These are phyloP conservation scores for Notholithocarpus densiflorus DNA, from an alignment of 306 rosid genomes.

Conservation along the genomic window DNA sequence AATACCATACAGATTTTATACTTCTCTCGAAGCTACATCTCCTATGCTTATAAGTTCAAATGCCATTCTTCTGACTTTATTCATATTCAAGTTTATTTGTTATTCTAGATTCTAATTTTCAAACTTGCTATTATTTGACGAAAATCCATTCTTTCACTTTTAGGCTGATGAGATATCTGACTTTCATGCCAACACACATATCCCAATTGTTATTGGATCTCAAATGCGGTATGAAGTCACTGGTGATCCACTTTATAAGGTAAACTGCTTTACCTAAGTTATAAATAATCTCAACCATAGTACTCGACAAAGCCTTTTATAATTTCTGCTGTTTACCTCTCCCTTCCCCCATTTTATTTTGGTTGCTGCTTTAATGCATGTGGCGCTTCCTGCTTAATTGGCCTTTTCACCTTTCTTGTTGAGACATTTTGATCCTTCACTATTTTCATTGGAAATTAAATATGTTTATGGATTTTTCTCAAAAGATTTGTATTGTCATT, in stretches of 20 bases:
- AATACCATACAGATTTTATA: too few species aligned
- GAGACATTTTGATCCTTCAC: not conserved
- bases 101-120: not conserved
- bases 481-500: slow-evolving; percentile 15
- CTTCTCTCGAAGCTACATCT: too few species aligned
- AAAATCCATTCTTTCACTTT: slow-evolving; percentile 8
- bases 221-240: slow-evolving; percentile 84
- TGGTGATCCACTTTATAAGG: slow-evolving; percentile 87
- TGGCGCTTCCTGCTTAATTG: not conserved
- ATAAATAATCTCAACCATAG: too few species aligned
- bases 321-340: not conserved
- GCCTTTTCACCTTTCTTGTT: not conserved
- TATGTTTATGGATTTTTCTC: not conserved
- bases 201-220: slow-evolving; percentile 80
- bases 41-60: not conserved
- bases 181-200: slow-evolving; percentile 80
- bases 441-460: not conserved
- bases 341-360: not conserved
- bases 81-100: not conserved
- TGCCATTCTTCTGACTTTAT: not conserved
- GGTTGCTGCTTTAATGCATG: not conserved
- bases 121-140: slow-evolving; percentile 2
- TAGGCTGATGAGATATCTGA: slow-evolving; percentile 73
- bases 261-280: too few species aligned
- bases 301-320: slow-evolving; percentile 1